Base-by-base conservation (phyloP, 1,284 basidiomycete species). In the Lignosus rhinocerotis region DNA sequence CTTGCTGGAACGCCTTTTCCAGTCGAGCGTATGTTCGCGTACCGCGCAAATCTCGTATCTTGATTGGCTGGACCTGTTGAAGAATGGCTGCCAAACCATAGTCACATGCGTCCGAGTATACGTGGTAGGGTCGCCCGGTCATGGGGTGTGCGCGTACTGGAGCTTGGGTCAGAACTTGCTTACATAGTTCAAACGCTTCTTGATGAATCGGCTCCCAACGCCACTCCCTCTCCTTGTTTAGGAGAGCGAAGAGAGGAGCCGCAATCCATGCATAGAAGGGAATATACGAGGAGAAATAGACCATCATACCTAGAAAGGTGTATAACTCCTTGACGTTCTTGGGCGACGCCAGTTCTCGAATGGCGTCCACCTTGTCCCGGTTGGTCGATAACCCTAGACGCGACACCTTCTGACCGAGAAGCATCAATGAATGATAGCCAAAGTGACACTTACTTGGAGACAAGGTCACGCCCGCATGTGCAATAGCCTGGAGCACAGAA, bases 391-490 rank as follows among this genome's bases (percentile, higher is more conserved):
- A 41, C 0, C 73, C 72, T 3, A 73, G 59, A 11, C 70, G 33
- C 0, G 68, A 66, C 2, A 77, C 73, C 52, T 73, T 74, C 49
- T 78, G 75, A 3, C 74, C 73, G 11, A 76, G 62, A 8, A 75
- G 58, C 0, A 73, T 45, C 0, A 77, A 41, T 0, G 72, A 75
- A 21, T 66, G 61, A 53, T 72, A 78, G 0, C 52, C 66, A 3
- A 77, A 59, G 57, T 72, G 67, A 52, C 73, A 76, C 53, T 77
- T 78, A 0, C 34, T 11, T 0, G 73, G 74, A 0, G 71, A 70
- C 0, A 76, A 61, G 1, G 75, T 76, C 9, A 78, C 65, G 11
- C 69, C 68, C 0, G 73, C 60, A 0, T 56, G 34, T 0, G 38
- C 38, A 2, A 77, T 71, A 0, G 73, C 69, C 14, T 38, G 10